These are phyloP conservation scores for Pleurotus sapidus DNA, from an alignment of 768 basidiomycete species.

Conservation along the genomic window DNA sequence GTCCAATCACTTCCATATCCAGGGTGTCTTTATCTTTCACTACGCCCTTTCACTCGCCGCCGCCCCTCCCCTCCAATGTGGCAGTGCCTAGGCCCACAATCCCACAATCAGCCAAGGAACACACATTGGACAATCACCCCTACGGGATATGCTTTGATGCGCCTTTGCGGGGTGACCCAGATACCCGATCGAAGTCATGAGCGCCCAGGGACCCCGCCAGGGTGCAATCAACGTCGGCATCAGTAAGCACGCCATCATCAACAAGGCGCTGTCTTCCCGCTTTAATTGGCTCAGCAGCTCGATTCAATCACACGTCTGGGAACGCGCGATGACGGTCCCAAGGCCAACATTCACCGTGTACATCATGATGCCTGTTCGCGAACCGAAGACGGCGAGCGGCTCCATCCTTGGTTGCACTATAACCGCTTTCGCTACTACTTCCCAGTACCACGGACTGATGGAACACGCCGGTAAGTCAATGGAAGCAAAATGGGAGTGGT, in stretches of 20 bases:
- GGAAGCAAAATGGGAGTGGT: neutral
- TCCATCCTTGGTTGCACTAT: too few species aligned
- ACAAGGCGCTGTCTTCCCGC: neutral
- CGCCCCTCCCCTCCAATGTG: neutral
- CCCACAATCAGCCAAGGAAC: neutral
- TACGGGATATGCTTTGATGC: neutral
- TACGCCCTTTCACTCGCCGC: neutral
- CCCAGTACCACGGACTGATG: neutral
- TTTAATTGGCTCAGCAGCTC: neutral
- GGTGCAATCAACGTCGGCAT: neutral
- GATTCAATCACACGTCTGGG: neutral
- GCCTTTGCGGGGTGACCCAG: neutral
- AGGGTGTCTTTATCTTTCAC: neutral
- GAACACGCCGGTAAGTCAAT: neutral
- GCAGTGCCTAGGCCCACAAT: neutral
- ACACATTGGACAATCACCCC: neutral
- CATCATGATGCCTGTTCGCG: neutral
- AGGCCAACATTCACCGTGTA: neutral
- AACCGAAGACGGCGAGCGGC: neutral
- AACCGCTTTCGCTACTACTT: neutral
- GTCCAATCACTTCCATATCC: neutral
- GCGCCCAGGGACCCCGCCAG: neutral
- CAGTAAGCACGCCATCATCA: neutral
- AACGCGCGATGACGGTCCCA: neutral
- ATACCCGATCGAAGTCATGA: neutral